Base-by-base conservation (phyloP, 352 stramenopile species). In the Phytopythium vexans region DNA sequence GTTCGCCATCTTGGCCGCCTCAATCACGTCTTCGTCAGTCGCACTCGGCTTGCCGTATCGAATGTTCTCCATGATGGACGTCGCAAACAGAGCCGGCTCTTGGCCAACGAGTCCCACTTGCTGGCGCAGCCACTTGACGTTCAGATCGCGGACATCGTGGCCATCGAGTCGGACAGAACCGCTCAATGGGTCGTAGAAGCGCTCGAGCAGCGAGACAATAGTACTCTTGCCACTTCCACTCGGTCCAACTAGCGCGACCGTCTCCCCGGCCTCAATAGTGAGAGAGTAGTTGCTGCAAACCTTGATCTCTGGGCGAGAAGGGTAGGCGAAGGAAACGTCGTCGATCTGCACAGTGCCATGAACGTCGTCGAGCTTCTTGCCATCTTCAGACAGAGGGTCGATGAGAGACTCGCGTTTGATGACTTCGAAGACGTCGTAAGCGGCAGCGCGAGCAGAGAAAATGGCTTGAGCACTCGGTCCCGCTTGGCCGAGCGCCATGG, bases 31-130 rank as follows among this genome's bases (percentile, higher is more conserved):
- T 11, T 89, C 75, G 27, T 89, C 54, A 10, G 72, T 88, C n/a
- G 81, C 82, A 11, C 68, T 56, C 14, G 72, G 67, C 41, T 72
- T 76, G 16, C 82, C 82, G 42, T 90, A 77, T 2, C 63, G 59
- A 41, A 94, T 84, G 34, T 88, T 89, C 56, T 68, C 74, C 3
- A 61, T 46, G 53, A 98, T 74, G 10, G 66, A 60, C 3, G 56
- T 62, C 56, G 97, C 96, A 27, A 92, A 47, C 34, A 56, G 43
- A 35, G 48, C 49, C 42, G 36, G 62, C 49, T 82, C 67, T 52
- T 99, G 96, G 0, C 92, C 86, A 0, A 98, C 92, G 11, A 98
- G 79, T 8, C 91, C 94, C 41, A 98, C 85, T 16, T 72, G 52
- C 12, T 65, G 57, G 27, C 92, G 73, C 11, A 98, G 73, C 58